A percentile compares a stretch with the other conserved stretches of the same genome.
Conservation (phyloP, 257 asterid species). For the Nemophila menziesii region DNA sequence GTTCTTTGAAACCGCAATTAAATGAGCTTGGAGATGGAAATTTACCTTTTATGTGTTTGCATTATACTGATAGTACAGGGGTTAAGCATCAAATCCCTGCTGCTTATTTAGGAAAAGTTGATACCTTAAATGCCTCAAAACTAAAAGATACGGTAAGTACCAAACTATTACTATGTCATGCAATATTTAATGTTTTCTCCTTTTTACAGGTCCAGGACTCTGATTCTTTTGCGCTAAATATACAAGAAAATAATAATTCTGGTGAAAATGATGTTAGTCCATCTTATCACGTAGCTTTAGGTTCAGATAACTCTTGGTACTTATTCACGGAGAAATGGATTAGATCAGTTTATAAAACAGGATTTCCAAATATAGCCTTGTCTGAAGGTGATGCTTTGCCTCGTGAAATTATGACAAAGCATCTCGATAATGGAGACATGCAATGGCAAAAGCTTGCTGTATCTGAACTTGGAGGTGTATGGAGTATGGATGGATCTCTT, state of each 20-base stretch:
- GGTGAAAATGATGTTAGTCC: constrained; percentile 32
- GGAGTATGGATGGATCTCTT: constrained; percentile 94
- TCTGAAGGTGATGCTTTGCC: constrained; percentile 70
- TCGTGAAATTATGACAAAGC: constrained; percentile 55
- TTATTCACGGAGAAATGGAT: constrained; percentile 98
- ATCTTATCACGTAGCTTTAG: constrained; percentile 82
- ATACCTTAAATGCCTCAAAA: constrained; percentile 48
- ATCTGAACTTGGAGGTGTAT: constrained; percentile 79
- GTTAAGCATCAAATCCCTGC: constrained; percentile 70
- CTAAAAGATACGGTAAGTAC: constrained; percentile 54
- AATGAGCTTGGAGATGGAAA: constrained; percentile 65
- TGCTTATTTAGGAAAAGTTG: constrained; percentile 85
- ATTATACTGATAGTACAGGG: constrained; percentile 61
- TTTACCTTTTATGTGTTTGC: constrained; percentile 76
- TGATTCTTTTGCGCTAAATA: constrained; percentile 44
- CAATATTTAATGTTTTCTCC: constrained; percentile 5
- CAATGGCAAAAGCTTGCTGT: constrained; percentile 85
- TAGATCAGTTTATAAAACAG: constrained; percentile 58
- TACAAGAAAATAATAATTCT: constrained; percentile 18
- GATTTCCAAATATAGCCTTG: constrained; percentile 80
- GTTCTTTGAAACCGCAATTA: constrained; percentile 59
- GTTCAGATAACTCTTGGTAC: constrained; percentile 98
- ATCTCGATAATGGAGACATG: constrained; percentile 68
- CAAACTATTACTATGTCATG: background rate
- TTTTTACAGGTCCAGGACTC: constrained; percentile 48